Evolutionary conservation across 768 basidiomycete genomes (phyloP).

Genomic region (Lyophyllum semitale): DNA sequence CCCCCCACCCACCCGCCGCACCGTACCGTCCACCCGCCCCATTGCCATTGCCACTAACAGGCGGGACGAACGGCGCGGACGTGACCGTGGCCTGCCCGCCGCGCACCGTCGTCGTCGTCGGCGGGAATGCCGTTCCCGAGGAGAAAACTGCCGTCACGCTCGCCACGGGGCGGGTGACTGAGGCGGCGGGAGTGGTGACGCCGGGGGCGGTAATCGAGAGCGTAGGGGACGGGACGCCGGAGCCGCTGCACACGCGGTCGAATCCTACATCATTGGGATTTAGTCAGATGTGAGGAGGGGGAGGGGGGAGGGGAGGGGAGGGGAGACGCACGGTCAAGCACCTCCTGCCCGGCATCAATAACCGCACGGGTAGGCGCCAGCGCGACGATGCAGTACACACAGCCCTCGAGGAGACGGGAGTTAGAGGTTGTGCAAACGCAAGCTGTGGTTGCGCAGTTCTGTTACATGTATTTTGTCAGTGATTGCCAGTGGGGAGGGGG

Average conservation of each 20-base stretch:
- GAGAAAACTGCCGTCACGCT: no score
- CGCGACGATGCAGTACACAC: slow-evolving; percentile 30
- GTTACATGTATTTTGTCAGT: neutral
- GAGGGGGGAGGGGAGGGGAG: neutral
- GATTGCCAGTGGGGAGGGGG: no score
- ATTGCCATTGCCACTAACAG: neutral
- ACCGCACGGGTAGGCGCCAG: slow-evolving; percentile 11
- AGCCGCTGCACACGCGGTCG: neutral
- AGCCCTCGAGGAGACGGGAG: slow-evolving; percentile 24
- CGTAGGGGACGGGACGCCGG: neutral
- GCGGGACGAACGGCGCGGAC: neutral
- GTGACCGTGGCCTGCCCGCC: neutral
- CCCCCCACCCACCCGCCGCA: neutral
- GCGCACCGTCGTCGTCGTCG: neutral
- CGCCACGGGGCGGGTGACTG: neutral
- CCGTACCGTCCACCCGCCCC: no score
- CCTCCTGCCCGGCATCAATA: slow-evolving; percentile 20
- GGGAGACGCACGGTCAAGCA: slow-evolving; percentile 24
- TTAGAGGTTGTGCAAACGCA: slow-evolving; percentile 29
- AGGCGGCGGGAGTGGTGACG: neutral
- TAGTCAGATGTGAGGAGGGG: neutral
- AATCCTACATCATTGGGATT: neutral
- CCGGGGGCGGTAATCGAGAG: neutral
- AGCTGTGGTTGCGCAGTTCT: slow-evolving; percentile 24
- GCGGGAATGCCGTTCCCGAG: no score